Evolutionary conservation across 192 early-diverging fungal genomes (phyloP), one percentile per base, ranked within the genome.

Genomic region (Umbelopsis isabellina): DNA sequence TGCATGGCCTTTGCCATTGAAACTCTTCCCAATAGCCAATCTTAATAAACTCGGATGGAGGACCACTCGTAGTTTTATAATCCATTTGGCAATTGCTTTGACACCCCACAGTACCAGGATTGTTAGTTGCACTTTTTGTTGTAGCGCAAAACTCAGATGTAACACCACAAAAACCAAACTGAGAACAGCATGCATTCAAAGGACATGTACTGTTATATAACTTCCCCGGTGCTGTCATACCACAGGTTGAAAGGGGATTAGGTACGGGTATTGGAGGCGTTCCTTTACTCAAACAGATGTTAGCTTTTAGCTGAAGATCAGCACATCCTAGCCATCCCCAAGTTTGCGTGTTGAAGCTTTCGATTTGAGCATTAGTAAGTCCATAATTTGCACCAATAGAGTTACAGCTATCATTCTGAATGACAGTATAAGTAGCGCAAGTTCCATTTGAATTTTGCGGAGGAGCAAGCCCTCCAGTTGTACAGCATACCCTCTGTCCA

Each of bases 11-110:
- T 4, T 52, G 18, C 35, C 25, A 58, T 68, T 48, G 67, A 69
- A 69, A 76, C 3, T 20, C 49, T 67, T 76, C 75, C 48, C 68
- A 76, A 20, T 76, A 76, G 21, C 75, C 75, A 53, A 76, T 49
- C 0, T 27, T 76, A 9, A 58, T 66, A 46, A 76, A 76, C 3
- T 76, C 12, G 2, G 69, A 8, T 33, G 75, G 75, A 9, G 68
- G 47, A 66, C 45, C 48, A 30, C 65, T 27, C 22, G 51, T 66
- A 67, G 68, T 47, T 49, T 49, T 49, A 51, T 67, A 73, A 12
- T 41, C 44, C 21, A 49, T 49, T 46, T 68, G 46, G 33, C 72
- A 74, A 27, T 74, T 68, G 21, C 23, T 44, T 16, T 68, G 41
- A 68, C 72, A 74, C 20, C 72, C 72, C 37, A 61, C 22, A 11